Base-by-base conservation (phyloP, 805 yeast species). In the Starmerella bombicola region DNA sequence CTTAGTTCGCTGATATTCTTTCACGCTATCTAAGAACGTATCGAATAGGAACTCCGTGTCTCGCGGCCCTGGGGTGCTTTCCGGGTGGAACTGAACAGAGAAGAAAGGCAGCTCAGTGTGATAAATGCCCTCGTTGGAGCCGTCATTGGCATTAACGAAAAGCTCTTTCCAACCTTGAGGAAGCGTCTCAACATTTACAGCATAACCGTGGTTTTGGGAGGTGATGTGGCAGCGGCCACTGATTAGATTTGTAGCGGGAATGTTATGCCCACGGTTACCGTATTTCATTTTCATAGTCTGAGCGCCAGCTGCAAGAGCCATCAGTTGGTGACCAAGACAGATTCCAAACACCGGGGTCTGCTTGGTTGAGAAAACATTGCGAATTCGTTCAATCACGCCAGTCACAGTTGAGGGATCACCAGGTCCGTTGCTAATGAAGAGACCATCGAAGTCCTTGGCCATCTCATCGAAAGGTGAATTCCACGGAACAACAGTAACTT, bases 231-330 rank as follows among this genome's bases (percentile, higher is more conserved):
- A 91, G 65, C 93, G 75, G 37, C 98, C 98, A 46, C 91, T 80
- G 49, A 75, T 78, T 51, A 78, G 72, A 50, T 80, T 85, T 53
- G 93, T 81, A 68, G 91, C 81, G 46, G 98, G 98, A 55, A 91
- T 91, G 65, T 91, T 91, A 67, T 91, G 98, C 57, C 96, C 98
- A 72, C 98, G 85, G 73, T 91, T 91, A 76, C 98, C 98, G 56
- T 84, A 91, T 67, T 86, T 86, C 68, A 91, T 67, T 67, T 91
- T 91, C 55, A 76, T 53, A 35, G 98, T 91, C 24, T 82, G 70
- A 45, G 97, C 97, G 58, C 98, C 98, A 39, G 91, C 67, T 36
- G 98, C 95, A 65, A 93, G 72, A 23, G 97, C 95, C 60, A 91
- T 65, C 58, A 91, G 73, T 70, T 91, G 98, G 66, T 91, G 98